phyloP scores from a whole-genome alignment of 139 green algal species.

The Micromonas commoda region DNA sequence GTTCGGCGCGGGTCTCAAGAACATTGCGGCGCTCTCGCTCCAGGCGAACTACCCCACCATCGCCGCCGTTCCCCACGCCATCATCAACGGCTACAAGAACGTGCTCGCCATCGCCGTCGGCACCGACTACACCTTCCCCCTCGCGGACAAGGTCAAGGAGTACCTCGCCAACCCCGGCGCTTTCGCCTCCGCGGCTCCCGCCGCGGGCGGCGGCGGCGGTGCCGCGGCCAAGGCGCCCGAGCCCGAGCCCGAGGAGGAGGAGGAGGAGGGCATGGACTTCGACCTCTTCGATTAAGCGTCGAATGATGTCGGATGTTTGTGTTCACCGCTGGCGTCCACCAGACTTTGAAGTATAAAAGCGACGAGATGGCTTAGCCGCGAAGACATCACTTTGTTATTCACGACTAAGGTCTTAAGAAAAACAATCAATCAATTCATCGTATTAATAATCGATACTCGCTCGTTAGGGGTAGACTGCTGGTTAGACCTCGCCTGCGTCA shows the following conservation, averaged over 20 bases:
- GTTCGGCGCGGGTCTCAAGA: constrained; percentile 62
- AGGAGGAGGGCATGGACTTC: constrained; percentile 59
- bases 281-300: constrained; percentile 39
- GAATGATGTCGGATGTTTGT: too few species aligned
- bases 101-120: constrained; percentile 80
- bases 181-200: constrained; percentile 37
- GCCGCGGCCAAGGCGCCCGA: constrained; percentile 54
- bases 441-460: too few species aligned
- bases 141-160: constrained; percentile 91
- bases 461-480: too few species aligned
- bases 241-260: constrained; percentile 73
- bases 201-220: constrained; percentile 43
- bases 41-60: constrained; percentile 79
- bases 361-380: too few species aligned
- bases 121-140: constrained; percentile 91
- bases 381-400: not conserved
- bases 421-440: not conserved
- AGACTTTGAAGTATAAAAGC: too few species aligned
- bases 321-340: too few species aligned
- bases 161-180: constrained; percentile 55
- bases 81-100: constrained; percentile 99
- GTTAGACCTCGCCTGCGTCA: too few species aligned
- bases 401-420: not conserved
- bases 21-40: constrained; percentile 81
- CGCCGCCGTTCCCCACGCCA: constrained; percentile 78